Percentiles rank a stretch among this genome's conserved stretches.
Conservation (phyloP, 139 green algal species). For the Coccomyxa sp. region DNA sequence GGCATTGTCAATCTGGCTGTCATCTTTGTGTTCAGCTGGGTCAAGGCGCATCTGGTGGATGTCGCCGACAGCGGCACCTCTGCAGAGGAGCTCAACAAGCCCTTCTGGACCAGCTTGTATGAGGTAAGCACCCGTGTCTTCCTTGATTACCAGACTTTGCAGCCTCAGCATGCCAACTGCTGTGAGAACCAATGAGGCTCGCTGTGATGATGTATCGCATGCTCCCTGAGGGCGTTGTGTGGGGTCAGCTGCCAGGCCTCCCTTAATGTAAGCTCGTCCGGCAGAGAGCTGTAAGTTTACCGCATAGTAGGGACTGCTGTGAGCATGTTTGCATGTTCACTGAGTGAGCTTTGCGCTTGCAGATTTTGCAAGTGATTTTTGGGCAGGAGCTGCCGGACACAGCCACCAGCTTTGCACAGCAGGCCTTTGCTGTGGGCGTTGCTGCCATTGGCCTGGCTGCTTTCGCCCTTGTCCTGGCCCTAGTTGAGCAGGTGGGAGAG, state of each 20-base stretch:
- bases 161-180: background rate
- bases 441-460: conserved; percentile 41
- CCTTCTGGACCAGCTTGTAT: conserved; percentile 4
- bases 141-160: background rate
- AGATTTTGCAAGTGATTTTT: conserved; percentile 10
- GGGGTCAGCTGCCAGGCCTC: too few relatives aligned
- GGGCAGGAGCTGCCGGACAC: conserved; percentile 17
- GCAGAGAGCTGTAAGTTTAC: too few relatives aligned
- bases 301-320: background rate
- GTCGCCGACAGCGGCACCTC: background rate
- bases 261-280: too few relatives aligned
- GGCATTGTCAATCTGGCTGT: background rate
- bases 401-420: conserved; percentile 4
- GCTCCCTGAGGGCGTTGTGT: too few relatives aligned
- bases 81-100: background rate
- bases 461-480: conserved; percentile 64
- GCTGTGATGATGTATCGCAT: too few relatives aligned
- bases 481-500: conserved; percentile 47
- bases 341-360: background rate
- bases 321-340: background rate
- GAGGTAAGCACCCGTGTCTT: background rate
- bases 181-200: background rate
- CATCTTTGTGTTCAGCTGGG: conserved; percentile 4
- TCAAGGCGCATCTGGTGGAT: conserved; percentile 6
- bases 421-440: conserved; percentile 13